Conservation (phyloP, 1,284 basidiomycete species). For the Ustilago xerochloae region DNA sequence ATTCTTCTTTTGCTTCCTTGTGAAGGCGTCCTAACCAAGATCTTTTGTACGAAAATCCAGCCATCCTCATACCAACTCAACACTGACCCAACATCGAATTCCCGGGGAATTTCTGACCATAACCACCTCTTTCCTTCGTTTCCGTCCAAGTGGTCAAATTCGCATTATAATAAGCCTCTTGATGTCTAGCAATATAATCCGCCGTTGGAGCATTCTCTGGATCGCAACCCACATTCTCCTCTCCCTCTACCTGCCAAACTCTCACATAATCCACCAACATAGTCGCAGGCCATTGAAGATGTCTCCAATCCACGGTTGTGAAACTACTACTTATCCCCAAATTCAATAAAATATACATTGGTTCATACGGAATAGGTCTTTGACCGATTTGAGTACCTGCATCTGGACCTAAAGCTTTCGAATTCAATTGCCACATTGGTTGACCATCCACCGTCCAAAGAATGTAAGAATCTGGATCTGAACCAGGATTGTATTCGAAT, state of each 20-base stretch:
- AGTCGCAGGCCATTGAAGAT: constrained; percentile 29
- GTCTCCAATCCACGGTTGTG: constrained; percentile 31
- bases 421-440: constrained; percentile 72
- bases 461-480: constrained; percentile 43
- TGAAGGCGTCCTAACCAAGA: not conserved
- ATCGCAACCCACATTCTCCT: constrained; percentile 68
- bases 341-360: constrained; percentile 62
- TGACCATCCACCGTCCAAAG: constrained; percentile 49
- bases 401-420: constrained; percentile 79
- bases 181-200: constrained; percentile 64
- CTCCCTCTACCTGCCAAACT: constrained; percentile 58
- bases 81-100: constrained; percentile 53
- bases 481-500: constrained; percentile 72
- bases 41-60: not conserved
- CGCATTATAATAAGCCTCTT: constrained; percentile 61
- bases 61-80: not conserved
- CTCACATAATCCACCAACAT: constrained; percentile 58
- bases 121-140: constrained; percentile 45
- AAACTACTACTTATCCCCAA: constrained; percentile 58
- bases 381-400: constrained; percentile 76
- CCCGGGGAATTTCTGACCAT: constrained; percentile 40
- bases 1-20: not conserved
- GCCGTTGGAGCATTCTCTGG: constrained; percentile 65
- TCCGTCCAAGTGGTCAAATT: constrained; percentile 62
- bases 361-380: constrained; percentile 77